phyloP scores from a whole-genome alignment of 768 basidiomycete genomes.

The Tylopilus felleus region DNA sequence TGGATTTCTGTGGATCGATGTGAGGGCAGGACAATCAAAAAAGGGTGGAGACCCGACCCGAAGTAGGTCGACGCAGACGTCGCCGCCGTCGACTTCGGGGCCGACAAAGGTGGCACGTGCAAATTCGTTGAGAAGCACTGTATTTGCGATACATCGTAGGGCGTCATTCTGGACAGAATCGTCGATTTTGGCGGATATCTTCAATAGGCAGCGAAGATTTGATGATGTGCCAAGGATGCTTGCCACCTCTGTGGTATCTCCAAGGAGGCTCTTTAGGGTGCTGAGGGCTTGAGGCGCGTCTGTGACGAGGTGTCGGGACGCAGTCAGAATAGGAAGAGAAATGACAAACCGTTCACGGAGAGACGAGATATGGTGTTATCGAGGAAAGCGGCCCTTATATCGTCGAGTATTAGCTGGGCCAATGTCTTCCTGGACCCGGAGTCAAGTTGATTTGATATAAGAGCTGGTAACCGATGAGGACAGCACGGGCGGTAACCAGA shows the following conservation, averaged over 20 bases:
- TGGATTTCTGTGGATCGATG: constrained; percentile 49
- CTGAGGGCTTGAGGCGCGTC: constrained; percentile 66
- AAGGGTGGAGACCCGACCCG: constrained; percentile 41
- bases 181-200: constrained; percentile 49
- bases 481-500: constrained; percentile 1
- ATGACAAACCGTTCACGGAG: constrained; percentile 49
- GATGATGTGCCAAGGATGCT: constrained; percentile 49
- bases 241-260: constrained; percentile 68
- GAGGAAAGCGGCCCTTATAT: constrained; percentile 42
- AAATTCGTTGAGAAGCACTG: constrained; percentile 63
- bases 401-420: constrained; percentile 55
- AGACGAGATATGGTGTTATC: constrained; percentile 47
- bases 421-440: constrained; percentile 48
- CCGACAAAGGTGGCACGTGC: constrained; percentile 57
- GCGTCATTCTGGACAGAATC: constrained; percentile 64
- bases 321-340: not conserved
- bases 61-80: constrained; percentile 50
- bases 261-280: constrained; percentile 73
- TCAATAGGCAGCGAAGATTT: constrained; percentile 57
- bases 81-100: constrained; percentile 62
- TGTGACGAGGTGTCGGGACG: constrained; percentile 27
- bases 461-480: constrained; percentile 14
- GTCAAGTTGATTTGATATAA: constrained; percentile 29
- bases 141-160: constrained; percentile 75
- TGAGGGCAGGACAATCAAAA: constrained; percentile 15